phyloP scores from a whole-genome alignment of 768 basidiomycete genomes.

The Strobilomyces confusus region DNA sequence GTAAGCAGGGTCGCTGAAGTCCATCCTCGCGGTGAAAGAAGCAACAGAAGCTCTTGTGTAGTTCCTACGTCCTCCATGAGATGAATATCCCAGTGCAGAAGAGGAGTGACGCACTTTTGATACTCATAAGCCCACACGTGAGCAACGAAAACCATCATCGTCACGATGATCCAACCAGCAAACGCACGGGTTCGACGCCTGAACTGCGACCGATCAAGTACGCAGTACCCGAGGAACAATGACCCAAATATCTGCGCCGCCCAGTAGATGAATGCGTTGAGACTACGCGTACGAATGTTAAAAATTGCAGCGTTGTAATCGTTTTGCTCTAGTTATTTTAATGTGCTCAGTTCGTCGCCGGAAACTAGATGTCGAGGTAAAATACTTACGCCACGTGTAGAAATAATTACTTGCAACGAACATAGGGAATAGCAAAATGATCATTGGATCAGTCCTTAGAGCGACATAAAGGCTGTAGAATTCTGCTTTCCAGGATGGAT shows the following conservation, averaged over 20 bases:
- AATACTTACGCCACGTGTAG: conserved; percentile 72
- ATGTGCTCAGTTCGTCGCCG: neutral
- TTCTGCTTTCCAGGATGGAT: conserved; percentile 78
- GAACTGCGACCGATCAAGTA: conserved; percentile 57
- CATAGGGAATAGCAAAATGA: conserved; percentile 79
- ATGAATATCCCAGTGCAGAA: neutral
- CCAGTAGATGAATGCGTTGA: conserved; percentile 83
- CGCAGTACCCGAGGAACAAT: conserved; percentile 54
- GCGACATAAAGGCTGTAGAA: conserved; percentile 65
- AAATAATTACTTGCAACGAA: conserved; percentile 84
- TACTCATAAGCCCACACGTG: conserved; percentile 78
- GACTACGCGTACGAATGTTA: conserved; percentile 70
- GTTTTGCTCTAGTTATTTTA: conserved; percentile 58
- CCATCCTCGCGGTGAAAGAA: conserved; percentile 47
- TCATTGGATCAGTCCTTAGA: conserved; percentile 64
- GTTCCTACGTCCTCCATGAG: conserved; percentile 28
- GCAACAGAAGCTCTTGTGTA: conserved; percentile 51
- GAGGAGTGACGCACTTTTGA: conserved; percentile 51
- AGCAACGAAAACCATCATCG: conserved; percentile 61
- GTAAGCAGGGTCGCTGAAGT: conserved; percentile 55
- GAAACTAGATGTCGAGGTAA: neutral
- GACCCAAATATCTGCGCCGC: conserved; percentile 74
- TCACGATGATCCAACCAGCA: conserved; percentile 58
- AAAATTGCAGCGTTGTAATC: conserved; percentile 78
- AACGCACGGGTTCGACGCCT: conserved; percentile 69